Evolutionary conservation across 306 rosid species (phyloP), one percentile per base, ranked within the genome.

Genomic region (Quercus parvula): DNA sequence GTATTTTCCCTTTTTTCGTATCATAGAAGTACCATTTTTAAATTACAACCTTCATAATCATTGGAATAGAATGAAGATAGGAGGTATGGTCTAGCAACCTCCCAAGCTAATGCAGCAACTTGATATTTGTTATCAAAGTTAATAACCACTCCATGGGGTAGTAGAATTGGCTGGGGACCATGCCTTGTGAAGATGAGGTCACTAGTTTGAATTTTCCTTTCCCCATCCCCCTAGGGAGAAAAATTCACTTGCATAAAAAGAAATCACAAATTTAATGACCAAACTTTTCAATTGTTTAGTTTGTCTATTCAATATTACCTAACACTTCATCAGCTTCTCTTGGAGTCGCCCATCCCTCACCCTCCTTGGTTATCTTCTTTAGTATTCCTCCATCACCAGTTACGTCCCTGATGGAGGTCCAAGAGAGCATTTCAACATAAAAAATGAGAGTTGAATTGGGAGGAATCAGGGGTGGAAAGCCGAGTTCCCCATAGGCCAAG

Each of bases 271-370:
- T 18, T 63, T 27, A 15, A 33, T 33, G 10, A 22, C 51, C 46
- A 66, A 66, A 19, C 14, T 28, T 66, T 18, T 46, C 71, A 18
- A 15, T 7, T n/a, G 46, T 19, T 31, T 67, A 33, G 25, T 31
- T 67, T 9, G 52, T 67, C 8, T 0, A 3, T 67, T 55, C 57
- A 15, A 41, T 18, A 20, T 68, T 85, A 91, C 93, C 93, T 71
- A 85, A 82, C 17, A 89, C 93, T 75, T 89, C 85, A 64, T 89
- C 96, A 5, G 80, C 84, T 0, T 87, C 90, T 75, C 67, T 87
- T 0, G 93, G 93, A 69, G 93, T 86, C 6, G 89, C 90, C 91
- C 91, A 89, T 72, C 93, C 93, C 56, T 82, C 88, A 61, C 93
- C 91, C 57, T 91, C 89, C 62, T 0, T 13, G 20, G 74, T 73